These are phyloP conservation scores for Tylopilus balloui DNA, from an alignment of 768 basidiomycete genomes.

Conservation along the genomic window DNA sequence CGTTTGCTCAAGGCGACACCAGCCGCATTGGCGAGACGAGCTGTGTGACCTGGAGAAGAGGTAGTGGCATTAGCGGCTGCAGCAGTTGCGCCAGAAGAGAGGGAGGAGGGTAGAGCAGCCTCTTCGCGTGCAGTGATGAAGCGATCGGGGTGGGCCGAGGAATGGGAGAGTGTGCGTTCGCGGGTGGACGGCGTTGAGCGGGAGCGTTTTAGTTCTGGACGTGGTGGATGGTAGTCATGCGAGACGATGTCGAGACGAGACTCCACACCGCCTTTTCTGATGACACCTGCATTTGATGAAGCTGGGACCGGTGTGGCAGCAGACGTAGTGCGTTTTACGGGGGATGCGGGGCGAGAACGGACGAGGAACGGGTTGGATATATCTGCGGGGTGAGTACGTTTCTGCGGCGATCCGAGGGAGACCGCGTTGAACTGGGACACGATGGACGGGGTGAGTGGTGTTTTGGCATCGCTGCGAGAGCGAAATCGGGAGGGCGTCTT, in stretches of 20 bases:
- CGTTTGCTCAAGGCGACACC: conserved; percentile 76
- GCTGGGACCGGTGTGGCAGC: conserved; percentile 45
- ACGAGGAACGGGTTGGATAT: conserved; percentile 62
- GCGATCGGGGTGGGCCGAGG: conserved; percentile 52
- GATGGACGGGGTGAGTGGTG: conserved; percentile 45
- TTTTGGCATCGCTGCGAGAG: conserved; percentile 47
- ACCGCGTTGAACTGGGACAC: conserved; percentile 38
- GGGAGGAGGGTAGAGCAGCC: conserved; percentile 55
- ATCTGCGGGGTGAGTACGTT: conserved; percentile 38
- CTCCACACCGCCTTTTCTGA: conserved; percentile 74
- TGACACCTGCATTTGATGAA: conserved; percentile 65
- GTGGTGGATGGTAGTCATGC: conserved; percentile 66
- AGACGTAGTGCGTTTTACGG: conserved; percentile 56
- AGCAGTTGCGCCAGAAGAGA: conserved; percentile 54
- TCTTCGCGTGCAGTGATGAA: conserved; percentile 65
- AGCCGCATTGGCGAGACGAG: conserved; percentile 69
- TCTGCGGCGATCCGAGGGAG: conserved; percentile 30
- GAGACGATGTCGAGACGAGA: conserved; percentile 74
- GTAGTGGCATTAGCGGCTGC: conserved; percentile 34
- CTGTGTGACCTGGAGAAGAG: conserved; percentile 72
- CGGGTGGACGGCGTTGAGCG: conserved; percentile 64
- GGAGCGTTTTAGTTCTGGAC: conserved; percentile 63
- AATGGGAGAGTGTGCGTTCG: conserved; percentile 34
- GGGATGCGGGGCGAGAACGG: conserved; percentile 54
- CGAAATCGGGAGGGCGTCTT: conserved; percentile 47